Conservation (phyloP, 768 basidiomycete species). For the Tylopilus rubrobrunneus region DNA sequence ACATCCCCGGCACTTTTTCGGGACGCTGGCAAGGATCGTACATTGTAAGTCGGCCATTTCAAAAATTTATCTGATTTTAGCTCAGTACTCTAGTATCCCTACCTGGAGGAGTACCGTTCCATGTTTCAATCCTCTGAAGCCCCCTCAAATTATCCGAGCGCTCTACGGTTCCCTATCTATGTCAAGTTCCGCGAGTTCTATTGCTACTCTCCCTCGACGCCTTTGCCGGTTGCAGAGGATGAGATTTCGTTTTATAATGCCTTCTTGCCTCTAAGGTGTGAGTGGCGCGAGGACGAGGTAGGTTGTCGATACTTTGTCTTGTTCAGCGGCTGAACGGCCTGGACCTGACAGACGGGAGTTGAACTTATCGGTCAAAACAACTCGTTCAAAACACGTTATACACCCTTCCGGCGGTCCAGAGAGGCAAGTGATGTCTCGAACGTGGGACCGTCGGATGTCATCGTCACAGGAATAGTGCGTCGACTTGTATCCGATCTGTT, state of each 20-base stretch:
- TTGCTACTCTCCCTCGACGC: conserved; percentile 31
- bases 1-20: conserved; percentile 42
- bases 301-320: not conserved
- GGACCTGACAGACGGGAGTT: conserved; percentile 23
- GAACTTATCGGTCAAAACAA: conserved; percentile 31
- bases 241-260: conserved; percentile 39
- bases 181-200: conserved; percentile 48
- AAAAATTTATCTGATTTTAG: not conserved
- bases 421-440: conserved; percentile 12
- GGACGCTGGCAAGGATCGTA: conserved; percentile 50
- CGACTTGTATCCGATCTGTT: not conserved
- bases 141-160: conserved; percentile 34
- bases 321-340: not conserved
- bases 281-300: conserved; percentile 33
- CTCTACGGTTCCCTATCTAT: conserved; percentile 45
- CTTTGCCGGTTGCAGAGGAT: conserved; percentile 35
- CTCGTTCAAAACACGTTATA: conserved; percentile 39
- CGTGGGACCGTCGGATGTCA: conserved; percentile 39
- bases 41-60: conserved; percentile 34
- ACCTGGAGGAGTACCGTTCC: conserved; percentile 33
- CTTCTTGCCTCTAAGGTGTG: conserved; percentile 42
- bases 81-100: conserved; percentile 35
- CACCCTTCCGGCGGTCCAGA: conserved; percentile 24
- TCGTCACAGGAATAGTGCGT: conserved; percentile 51
- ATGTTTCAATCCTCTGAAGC: conserved; percentile 34